These are phyloP conservation scores for Aureobasidium sp. DNA, from an alignment of 2,329 filamentous ascomycete species.

Conservation along the genomic window DNA sequence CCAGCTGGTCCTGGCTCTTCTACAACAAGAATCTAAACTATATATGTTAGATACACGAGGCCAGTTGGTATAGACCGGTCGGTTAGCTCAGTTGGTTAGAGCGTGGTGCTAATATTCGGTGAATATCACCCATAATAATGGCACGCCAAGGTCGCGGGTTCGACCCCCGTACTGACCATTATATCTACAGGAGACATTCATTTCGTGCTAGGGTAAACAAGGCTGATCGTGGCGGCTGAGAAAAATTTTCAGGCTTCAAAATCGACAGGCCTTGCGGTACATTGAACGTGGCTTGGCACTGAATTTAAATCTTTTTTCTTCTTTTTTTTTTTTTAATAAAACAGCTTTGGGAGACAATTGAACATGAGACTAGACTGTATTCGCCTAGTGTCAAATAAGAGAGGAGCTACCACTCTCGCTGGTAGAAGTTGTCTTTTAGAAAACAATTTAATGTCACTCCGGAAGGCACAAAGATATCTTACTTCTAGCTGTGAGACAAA, in stretches of 20 bases:
- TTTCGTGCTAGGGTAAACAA: not conserved
- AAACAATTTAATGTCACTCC: too few relatives aligned
- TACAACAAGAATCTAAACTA: too few relatives aligned
- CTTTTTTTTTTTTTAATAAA: not conserved
- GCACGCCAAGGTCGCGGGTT: conserved; percentile 7
- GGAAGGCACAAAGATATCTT: not conserved
- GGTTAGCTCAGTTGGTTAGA: conserved; percentile 11
- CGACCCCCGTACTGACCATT: conserved; percentile 1
- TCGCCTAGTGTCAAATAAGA: too few relatives aligned
- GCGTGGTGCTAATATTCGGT: conserved; percentile 1
- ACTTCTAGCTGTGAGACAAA: not conserved
- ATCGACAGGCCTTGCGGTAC: not conserved
- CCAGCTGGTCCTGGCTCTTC: too few relatives aligned
- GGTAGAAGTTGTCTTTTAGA: too few relatives aligned
- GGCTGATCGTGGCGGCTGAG: not conserved
- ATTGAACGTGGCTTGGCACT: not conserved
- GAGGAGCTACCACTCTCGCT: too few relatives aligned
- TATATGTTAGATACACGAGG: too few relatives aligned
- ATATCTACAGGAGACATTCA: not conserved
- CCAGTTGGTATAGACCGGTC: not conserved
- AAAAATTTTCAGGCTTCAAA: not conserved
- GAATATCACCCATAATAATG: not conserved
- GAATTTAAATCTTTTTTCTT: not conserved
- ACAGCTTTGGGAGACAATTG: too few relatives aligned
- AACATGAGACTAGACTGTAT: not conserved